Conservation (phyloP, 208 protist genomes). For the Trypanosoma cruzi region DNA sequence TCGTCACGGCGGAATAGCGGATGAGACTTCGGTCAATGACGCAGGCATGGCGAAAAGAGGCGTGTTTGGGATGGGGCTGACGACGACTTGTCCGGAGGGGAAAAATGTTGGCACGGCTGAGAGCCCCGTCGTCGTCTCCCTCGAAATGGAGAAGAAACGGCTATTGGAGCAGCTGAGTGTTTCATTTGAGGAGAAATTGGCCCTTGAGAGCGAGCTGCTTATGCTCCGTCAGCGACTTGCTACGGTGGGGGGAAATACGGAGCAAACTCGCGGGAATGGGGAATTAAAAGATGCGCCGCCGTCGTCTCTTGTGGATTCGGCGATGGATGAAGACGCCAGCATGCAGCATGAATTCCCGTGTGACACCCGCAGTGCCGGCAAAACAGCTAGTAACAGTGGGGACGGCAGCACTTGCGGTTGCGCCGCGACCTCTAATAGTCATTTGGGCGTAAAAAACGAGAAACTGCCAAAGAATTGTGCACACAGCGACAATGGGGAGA, state of each 20-base stretch:
- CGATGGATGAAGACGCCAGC: background rate
- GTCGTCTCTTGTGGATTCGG: background rate
- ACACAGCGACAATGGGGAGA: background rate
- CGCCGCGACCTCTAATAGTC: background rate
- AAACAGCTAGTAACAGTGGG: background rate
- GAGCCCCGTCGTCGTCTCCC: background rate
- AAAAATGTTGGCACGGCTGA: background rate
- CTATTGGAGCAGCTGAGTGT: background rate
- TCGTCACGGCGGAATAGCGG: background rate
- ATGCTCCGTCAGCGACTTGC: background rate
- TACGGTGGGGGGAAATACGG: background rate
- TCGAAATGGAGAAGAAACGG: background rate
- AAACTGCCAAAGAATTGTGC: background rate
- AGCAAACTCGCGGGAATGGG: too few species aligned
- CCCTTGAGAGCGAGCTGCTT: background rate
- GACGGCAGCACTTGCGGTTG: background rate
- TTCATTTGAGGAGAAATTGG: background rate
- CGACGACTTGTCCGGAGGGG: background rate
- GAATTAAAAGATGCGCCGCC: background rate
- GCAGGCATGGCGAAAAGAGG: too few species aligned
- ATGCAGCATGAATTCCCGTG: background rate
- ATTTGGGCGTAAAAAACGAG: background rate
- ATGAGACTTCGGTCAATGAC: background rate
- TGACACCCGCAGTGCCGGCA: background rate
- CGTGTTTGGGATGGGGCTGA: too few species aligned